Evolutionary conservation across 371 early-diverging fungal species (phyloP), one percentile per base, ranked within the genome.

Genomic region (Mucor plumbeus): DNA sequence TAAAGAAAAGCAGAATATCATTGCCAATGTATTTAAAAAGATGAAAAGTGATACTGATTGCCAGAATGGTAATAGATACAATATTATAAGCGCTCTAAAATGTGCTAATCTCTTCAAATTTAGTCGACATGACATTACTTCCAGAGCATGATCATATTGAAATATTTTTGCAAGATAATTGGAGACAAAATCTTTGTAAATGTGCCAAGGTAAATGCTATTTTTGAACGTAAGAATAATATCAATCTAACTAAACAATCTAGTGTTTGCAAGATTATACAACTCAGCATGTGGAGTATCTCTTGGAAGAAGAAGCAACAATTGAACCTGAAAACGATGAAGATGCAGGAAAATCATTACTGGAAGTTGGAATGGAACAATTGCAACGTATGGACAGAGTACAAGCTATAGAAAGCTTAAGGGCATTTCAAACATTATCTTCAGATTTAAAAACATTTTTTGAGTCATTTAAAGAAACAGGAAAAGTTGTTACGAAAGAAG

Each of bases 321-420:
- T 74, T 68, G 78, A 84, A 50, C 78, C 80, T n/a, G 84, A 84
- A 48, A 71, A 81, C 26, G 82, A 84, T 36, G 84, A 82, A 47
- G 85, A 85, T 63, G 74, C 70, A 77, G 89, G 88, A 57, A 85
- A 81, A 68, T 90, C 95, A 1, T 71, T 93, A 31, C 79, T 91
- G 48, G 95, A 95, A 39, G 72, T 85, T 13, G 95, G 92, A 9
- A 85, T 95, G 87, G 85, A 90, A 62, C 84, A 86, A 65, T 79
- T 96, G 54, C 77, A 77, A 54, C 80, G 84, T 36, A 87, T 94
- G 77, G 92, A 93, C 67, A 85, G 92, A 31, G 87, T 91, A 0
- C 69, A 85, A 62, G 91, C 93, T 11, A 78, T 94, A 65, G 92
- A 95, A 55, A 88, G 92, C 21, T 75, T 82, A 64, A 68, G 74